Base-by-base conservation (phyloP, 768 basidiomycete species). In the Mycena crocata region DNA sequence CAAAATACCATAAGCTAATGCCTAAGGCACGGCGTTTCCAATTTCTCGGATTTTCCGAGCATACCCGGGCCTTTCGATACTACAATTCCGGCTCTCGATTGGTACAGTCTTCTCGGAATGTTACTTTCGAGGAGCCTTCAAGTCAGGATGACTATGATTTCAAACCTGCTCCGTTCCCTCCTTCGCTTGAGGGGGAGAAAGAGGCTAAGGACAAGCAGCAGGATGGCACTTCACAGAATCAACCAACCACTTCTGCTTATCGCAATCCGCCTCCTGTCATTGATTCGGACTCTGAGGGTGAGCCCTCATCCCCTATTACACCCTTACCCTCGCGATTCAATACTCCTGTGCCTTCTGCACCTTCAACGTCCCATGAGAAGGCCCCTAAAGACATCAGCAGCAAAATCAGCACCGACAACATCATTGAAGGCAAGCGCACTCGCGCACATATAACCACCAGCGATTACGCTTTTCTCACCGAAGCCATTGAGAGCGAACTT, bases 91-190 rank as follows among this genome's bases (percentile, higher is more conserved):
- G 34, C 21, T 61, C 44, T 4, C 49, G 71, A 17, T 63, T 37
- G 5, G 66, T 80, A 15, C 74, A 74, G 57, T 71, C 69, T 15
- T 74, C 74, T 1, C 57, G 73, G 17, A 77, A 80, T 57, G 39
- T 77, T 52, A 65, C 57, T 7, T 78, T 77, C 54, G 35, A 50
- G 19, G 28, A 5, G 7, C 57, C 44, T n/a, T 15, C 57, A 9
- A 46, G 34, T n/a, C 3, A 15, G 26, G 35, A 54, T 34, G 24
- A 50, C 48, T 34, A 50, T 17, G 52, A 55, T 28, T 17, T 55
- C n/a, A 46, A 54, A 12, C 26, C 61, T 8, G 40, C 61, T 30
- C 26, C 46, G 34, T 37, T 52, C 48, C 57, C 58, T 50, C 40
- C 45, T 32, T 35, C 42, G 52, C 51, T 42, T 50, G 66, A 67